Base-by-base conservation (phyloP, 331 rosid species). In the Saraca asoca region DNA sequence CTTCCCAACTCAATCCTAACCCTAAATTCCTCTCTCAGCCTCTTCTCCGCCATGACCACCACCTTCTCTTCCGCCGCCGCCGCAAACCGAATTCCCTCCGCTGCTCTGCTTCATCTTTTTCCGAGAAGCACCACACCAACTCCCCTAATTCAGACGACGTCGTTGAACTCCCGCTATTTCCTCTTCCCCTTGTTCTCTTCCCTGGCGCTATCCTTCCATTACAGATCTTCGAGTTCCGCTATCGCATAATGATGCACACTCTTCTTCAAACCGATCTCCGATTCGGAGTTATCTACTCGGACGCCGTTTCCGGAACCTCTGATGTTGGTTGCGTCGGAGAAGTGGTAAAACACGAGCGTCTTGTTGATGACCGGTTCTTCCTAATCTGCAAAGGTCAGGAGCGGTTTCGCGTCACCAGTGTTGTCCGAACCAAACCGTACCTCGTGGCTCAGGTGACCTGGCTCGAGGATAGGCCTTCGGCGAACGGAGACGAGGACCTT, bases 191-290 rank as follows among this genome's bases (percentile, higher is more conserved):
- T 0, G 97, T 94, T 1, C 96, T 94, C 68, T 94, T 94, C 79
- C 99, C 99, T 1, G 99, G 99, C 33, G 97, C 99, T 0, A 86
- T 90, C 34, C 92, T 94, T 15, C 99, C 99, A 4, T 52, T 94
- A 34, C 97, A 94, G 95, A 94, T 94, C 95, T 94, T 94, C 63
- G 99, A 94, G 85, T 88, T 94, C 77, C 96, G 99, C 2, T 94
- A 94, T 86, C 90, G 99, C 12, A 88, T 94, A 70, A 94, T 94
- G 99, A 94, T 90, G 99, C 99, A 94, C 81, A 90, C 96, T 4
- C 93, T 94, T 48, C 95, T 94, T 51, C 97, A 90, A 66, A 83
- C 99, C 16, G 99, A 94, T 78, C 97, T 94, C 70, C 99, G 99
- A 4, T 94, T 94, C 74, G 99, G 99, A 6, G 97, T 94, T 12